These are phyloP conservation scores for Phialophora verrucosa DNA, from an alignment of 2,329 filamentous ascomycete species.

Conservation along the genomic window DNA sequence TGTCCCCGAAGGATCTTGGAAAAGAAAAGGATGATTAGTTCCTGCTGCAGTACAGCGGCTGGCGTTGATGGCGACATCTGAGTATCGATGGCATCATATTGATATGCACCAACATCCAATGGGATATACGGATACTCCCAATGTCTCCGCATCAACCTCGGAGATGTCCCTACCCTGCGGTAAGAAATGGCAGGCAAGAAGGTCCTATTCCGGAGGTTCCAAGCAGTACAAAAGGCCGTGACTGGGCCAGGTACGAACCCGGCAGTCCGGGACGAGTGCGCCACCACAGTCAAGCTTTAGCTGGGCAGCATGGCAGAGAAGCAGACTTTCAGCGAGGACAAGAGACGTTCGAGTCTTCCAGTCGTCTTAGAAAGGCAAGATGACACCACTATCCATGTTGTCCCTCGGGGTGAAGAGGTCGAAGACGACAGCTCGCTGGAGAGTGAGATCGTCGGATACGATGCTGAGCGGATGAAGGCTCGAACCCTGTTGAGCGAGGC, in stretches of 20 bases:
- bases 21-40: not conserved
- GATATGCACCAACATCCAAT: constrained; percentile 17
- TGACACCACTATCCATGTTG: constrained; percentile 7
- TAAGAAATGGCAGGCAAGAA: constrained; percentile 2
- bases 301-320: constrained; percentile 13
- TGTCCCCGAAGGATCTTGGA: not conserved
- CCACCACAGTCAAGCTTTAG: constrained; percentile 11
- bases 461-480: constrained; percentile 44
- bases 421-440: constrained; percentile 19
- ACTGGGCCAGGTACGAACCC: not conserved
- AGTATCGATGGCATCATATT: constrained; percentile 17
- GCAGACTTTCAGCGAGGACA: not conserved
- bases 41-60: not conserved
- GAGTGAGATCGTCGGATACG: constrained; percentile 40
- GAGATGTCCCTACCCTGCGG: constrained; percentile 14
- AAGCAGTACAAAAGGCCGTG: constrained; percentile 5
- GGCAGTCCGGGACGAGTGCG: not conserved
- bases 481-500: constrained; percentile 46
- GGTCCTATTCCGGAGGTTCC: constrained; percentile 4
- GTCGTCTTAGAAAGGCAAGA: constrained; percentile 13
- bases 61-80: constrained; percentile 17
- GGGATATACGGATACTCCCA: constrained; percentile 1
- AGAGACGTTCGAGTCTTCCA: not conserved
- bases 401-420: constrained; percentile 22
- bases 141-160: constrained; percentile 17